Conservation (phyloP, 2,329 filamentous ascomycete species). For the Penicillium sp. region DNA sequence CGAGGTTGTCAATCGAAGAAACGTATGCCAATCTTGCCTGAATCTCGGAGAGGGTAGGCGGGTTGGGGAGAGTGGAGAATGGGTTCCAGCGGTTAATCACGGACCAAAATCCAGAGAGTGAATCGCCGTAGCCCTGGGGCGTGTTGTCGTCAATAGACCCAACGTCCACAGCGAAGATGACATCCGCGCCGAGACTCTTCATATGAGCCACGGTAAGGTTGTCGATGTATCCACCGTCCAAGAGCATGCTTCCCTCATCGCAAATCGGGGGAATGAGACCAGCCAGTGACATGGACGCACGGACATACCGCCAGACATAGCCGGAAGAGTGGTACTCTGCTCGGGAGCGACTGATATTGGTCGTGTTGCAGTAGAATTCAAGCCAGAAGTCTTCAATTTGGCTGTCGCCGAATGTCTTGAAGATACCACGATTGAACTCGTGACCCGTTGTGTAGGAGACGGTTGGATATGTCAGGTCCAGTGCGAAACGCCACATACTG, state of each 20-base stretch:
- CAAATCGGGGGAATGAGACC: conserved; percentile 90
- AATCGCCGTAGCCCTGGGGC: conserved; percentile 90
- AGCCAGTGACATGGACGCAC: conserved; percentile 94
- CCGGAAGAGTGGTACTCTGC: conserved; percentile 92
- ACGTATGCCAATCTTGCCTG: conserved; percentile 94
- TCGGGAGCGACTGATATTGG: conserved; percentile 93
- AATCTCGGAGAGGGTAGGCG: conserved; percentile 91
- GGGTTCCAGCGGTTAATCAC: conserved; percentile 96
- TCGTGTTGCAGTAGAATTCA: conserved; percentile 98
- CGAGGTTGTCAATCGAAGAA: conserved; percentile 87
- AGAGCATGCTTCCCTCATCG: conserved; percentile 93
- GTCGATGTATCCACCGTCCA: conserved; percentile 96
- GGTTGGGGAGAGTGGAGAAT: conserved; percentile 82
- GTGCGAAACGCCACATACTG: conserved; percentile 96
- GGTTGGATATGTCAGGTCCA: conserved; percentile 94
- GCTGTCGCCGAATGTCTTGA: conserved; percentile 94
- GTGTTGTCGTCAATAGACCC: conserved; percentile 88
- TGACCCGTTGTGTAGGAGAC: conserved; percentile 97
- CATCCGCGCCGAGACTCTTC: conserved; percentile 87
- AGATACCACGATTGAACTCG: conserved; percentile 98
- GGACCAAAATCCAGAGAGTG: conserved; percentile 91
- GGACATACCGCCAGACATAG: conserved; percentile 95
- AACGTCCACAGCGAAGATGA: conserved; percentile 94
- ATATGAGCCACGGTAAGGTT: conserved; percentile 96
- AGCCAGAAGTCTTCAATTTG: conserved; percentile 99